Evolutionary conservation across 1,284 basidiomycete genomes (phyloP).

Genomic region (Xerocomus minutiporus): DNA sequence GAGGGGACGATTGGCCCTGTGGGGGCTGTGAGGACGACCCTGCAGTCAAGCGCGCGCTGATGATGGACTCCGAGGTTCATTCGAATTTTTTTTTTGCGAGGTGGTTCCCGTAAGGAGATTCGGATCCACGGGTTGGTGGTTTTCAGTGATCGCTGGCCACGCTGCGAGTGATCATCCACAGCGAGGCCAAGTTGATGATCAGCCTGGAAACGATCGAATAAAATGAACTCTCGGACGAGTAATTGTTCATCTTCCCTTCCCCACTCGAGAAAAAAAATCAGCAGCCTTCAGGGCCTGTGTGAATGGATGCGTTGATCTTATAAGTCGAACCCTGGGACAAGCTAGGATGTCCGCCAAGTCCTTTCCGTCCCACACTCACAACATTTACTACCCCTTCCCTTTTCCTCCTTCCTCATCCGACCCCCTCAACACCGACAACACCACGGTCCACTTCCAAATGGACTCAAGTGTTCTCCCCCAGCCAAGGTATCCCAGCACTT

Average conservation of each 20-base stretch:
- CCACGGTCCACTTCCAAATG: slow-evolving; percentile 13
- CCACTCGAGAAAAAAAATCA: not conserved
- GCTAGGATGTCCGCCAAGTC: slow-evolving; percentile 28
- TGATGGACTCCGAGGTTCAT: too few relatives aligned
- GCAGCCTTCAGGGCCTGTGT: slow-evolving; percentile 14
- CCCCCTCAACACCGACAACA: slow-evolving; percentile 6
- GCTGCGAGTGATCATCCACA: not conserved
- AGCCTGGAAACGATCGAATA: not conserved
- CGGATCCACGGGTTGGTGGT: not conserved
- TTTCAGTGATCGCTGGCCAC: not conserved
- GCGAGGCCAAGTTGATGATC: slow-evolving; percentile 2
- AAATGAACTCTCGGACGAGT: not conserved
- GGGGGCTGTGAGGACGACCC: too few relatives aligned
- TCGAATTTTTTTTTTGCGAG: too few relatives aligned
- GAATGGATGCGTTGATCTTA: slow-evolving; percentile 18
- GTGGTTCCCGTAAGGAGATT: not conserved
- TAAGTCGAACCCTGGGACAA: slow-evolving; percentile 30
- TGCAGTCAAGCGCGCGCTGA: too few relatives aligned
- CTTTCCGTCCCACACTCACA: slow-evolving; percentile 4
- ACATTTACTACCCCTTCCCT: not conserved
- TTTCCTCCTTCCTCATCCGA: slow-evolving; percentile 23
- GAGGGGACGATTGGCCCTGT: too few relatives aligned
- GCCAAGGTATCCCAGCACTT: slow-evolving; percentile 36
- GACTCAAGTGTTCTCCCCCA: slow-evolving; percentile 17
- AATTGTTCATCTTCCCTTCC: too few relatives aligned